Evolutionary conservation across 345 rosid genomes (phyloP), one percentile per base, ranked within the genome.

Genomic region (Nephelium lappaceum): DNA sequence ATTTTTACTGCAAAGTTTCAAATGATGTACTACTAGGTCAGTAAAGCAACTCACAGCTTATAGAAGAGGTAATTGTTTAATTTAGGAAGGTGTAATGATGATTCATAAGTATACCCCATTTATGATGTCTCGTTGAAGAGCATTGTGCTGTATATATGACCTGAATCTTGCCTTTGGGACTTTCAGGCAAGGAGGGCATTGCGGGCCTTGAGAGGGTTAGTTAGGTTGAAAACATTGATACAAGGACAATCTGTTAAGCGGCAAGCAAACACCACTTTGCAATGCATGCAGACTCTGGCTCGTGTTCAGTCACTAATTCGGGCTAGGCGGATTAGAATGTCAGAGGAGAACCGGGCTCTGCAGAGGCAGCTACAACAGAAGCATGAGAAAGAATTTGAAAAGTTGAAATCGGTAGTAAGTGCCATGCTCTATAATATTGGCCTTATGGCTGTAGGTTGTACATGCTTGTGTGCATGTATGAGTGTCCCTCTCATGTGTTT

Each of bases 261-360:
- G 57, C 99, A 96, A 88, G 93, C 99, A 5, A 80, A 84, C 25
- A 83, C 90, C n/a, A 91, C 98, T 24, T 83, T 96, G 77, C 88
- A 82, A 47, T 91, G 95, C 86, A 96, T 96, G 99, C 98, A 94
- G 84, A 91, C 97, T 71, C 89, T 94, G 38, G 90, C 95, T 74
- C 87, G 89, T 24, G 77, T 96, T 63, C 99, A 96, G 79, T 84
- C 94, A 78, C 97, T 91, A 81, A 82, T 96, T 80, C 88, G 89
- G 24, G 87, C 86, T 9, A 86, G 98, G 86, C 93, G 98, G 84
- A 84, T 85, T 11, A 82, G 97, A 76, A 87, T 93, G 86, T 86
- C 94, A 3, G 93, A 91, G 81, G 97, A 96, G 84, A 96, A 94
- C 84, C 93, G 84, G 69, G 92, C 85, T 86, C 86, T 84, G 64